Evolutionary conservation across 169 alveolate species (phyloP).

Genomic region (Plasmodium reichenowi): DNA sequence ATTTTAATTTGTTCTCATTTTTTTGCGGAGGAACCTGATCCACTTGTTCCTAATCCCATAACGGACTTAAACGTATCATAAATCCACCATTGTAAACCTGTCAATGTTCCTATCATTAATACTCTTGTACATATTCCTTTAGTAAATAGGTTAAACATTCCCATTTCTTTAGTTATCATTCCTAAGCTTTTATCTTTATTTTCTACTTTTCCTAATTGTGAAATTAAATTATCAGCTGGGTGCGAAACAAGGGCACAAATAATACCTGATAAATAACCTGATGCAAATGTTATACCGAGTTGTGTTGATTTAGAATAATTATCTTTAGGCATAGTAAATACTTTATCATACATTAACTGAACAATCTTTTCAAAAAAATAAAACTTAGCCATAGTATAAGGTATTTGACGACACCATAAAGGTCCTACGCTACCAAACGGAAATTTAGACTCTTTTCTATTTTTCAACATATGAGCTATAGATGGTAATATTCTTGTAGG

Average conservation of each 20-base stretch:
- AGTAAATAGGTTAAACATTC: conserved; percentile 86
- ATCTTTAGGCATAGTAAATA: conserved; percentile 92
- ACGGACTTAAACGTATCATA: conserved; percentile 96
- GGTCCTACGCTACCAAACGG: conserved; percentile 94
- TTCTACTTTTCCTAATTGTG: conserved; percentile 92
- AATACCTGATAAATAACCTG: conserved; percentile 97
- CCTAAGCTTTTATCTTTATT: conserved; percentile 87
- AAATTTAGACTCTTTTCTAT: conserved; percentile 88
- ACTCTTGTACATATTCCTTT: conserved; percentile 95
- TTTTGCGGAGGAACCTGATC: conserved; percentile 72
- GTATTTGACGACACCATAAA: conserved; percentile 95
- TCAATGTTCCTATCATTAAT: conserved; percentile 98
- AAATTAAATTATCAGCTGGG: conserved; percentile 97
- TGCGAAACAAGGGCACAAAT: conserved; percentile 97
- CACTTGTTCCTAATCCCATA: conserved; percentile 87
- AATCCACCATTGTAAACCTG: conserved; percentile 99
- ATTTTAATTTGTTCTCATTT: conserved; percentile 15
- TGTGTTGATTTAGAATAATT: conserved; percentile 92
- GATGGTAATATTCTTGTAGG: conserved; percentile 89
- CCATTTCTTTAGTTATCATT: conserved; percentile 82
- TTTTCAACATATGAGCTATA: conserved; percentile 84
- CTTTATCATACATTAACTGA: conserved; percentile 90
- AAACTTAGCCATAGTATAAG: conserved; percentile 99
- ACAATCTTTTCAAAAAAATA: conserved; percentile 96
- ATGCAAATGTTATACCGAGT: conserved; percentile 94